Base-by-base conservation (phyloP, 2,329 filamentous ascomycete genomes). In the Ceratocystis papillata region DNA sequence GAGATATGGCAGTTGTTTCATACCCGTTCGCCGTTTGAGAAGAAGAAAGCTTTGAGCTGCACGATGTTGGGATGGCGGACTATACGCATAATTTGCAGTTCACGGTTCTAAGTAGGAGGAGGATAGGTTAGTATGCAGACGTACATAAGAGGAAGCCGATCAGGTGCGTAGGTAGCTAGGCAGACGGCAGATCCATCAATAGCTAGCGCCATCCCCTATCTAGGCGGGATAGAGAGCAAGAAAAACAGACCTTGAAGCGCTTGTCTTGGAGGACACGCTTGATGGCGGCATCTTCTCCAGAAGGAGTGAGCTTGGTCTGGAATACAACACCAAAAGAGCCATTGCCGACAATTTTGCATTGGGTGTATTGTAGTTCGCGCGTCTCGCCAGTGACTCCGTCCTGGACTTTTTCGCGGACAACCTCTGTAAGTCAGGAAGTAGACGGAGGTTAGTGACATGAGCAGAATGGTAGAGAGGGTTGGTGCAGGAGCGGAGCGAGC, bases 261-360 rank as follows among this genome's bases (percentile, higher is more conserved):
- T 99, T 99, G 82, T 99, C 94, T 75, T 99, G 94, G 67, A 99
- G 84, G 68, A 99, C 94, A 72, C 94, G 88, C 83, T 99, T 99
- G 82, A 99, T 99, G 75, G 94, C 94, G 65, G 94, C 94, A 79
- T 99, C 94, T 77, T 99, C 94, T 70, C 93, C 93, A 70, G 89
- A 94, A n/a, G 94, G 94, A 69, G 93, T 93, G 73, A 99, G 84
- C 80, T 97, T 97, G 67, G 94, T 99, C 80, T 99, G 94, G 77
- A 99, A 99, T 70, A 99, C 94, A 63, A 99, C 93, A 70, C 94
- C 94, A 72, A 99, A 99, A 45, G 93, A 97, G 71, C 94, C 94
- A 79, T 99, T 99, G 76, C 94, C 94, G 62, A 99, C 94, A 73
- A 99, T 97, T 80, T 99, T 99, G 82, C 93, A 97, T 76, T 97